Percentiles rank a stretch among this genome's conserved stretches.
Conservation (phyloP, 306 rosid species). For the Dalbergia oliveri region DNA sequence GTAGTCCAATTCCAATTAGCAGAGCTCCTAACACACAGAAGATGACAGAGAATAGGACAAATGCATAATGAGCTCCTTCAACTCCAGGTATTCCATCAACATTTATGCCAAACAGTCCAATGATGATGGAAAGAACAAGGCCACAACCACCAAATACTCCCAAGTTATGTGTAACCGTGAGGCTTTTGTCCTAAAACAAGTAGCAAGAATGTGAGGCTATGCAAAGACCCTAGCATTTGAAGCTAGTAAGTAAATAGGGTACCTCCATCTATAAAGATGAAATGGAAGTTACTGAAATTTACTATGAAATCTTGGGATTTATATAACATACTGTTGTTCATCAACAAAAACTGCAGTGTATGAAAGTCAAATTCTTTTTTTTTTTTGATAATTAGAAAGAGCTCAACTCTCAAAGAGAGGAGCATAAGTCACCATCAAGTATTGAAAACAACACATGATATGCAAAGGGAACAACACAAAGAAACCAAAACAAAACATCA, state of each 20-base stretch:
- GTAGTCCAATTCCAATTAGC: conserved; percentile 71
- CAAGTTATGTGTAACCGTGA: conserved; percentile 79
- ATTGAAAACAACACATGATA: too few species aligned
- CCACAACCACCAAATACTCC: conserved; percentile 94
- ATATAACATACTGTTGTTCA: too few species aligned
- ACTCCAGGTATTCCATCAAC: conserved; percentile 90
- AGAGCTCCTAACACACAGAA: conserved; percentile 60
- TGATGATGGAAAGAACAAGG: conserved; percentile 80
- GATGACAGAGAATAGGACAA: conserved; percentile 65
- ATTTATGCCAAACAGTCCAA: conserved; percentile 92
- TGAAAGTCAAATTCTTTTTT: conserved; percentile 43
- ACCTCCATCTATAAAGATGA: too few species aligned
- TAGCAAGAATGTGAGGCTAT: conserved; percentile 38
- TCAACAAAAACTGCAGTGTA: too few species aligned
- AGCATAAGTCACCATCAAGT: too few species aligned
- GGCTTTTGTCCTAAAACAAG: conserved; percentile 82
- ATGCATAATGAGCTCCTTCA: conserved; percentile 71
- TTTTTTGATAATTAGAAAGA: too few species aligned
- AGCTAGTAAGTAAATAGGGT: too few species aligned
- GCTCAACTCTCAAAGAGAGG: too few species aligned
- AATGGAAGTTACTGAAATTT: too few species aligned
- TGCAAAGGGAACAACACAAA: too few species aligned
- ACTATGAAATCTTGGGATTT: too few species aligned
- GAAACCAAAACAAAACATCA: too few species aligned
- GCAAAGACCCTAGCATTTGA: not conserved